These are phyloP conservation scores for Auxenochlorella pyrenoidosa DNA, from an alignment of 139 green algal genomes.

Conservation along the genomic window DNA sequence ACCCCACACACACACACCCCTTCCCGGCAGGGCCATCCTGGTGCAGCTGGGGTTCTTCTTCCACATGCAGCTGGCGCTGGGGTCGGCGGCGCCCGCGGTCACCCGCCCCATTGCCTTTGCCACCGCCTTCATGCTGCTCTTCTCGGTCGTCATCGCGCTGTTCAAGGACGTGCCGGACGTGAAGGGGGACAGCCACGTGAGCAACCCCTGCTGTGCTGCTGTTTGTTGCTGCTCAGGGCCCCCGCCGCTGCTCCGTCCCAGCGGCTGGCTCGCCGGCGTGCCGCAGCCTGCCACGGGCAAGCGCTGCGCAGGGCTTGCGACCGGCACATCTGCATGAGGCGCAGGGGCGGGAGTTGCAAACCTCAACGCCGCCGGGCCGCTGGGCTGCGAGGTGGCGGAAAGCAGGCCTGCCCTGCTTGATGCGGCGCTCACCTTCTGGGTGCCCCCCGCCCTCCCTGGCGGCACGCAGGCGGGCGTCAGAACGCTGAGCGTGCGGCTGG, in stretches of 20 bases:
- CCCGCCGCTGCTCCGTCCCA: too few species aligned
- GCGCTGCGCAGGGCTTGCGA: neutral
- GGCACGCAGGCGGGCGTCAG: constrained; percentile 62
- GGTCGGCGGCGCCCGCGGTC: constrained; percentile 37
- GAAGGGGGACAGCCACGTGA: constrained; percentile 75
- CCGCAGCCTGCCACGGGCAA: too few species aligned
- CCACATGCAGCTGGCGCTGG: constrained; percentile 77
- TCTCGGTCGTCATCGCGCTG: constrained; percentile 94
- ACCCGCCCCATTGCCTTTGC: constrained; percentile 69
- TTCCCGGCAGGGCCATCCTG: constrained; percentile 41
- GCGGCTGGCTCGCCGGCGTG: too few species aligned
- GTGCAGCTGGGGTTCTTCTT: constrained; percentile 92
- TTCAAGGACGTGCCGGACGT: constrained; percentile 98
- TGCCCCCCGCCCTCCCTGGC: neutral
- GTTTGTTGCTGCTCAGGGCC: too few species aligned
- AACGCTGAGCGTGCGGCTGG: constrained; percentile 90
- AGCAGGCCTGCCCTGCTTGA: neutral
- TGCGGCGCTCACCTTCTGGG: neutral
- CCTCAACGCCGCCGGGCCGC: too few species aligned
- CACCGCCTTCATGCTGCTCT: constrained; percentile 91
- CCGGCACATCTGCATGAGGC: too few species aligned
- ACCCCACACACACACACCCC: too few species aligned
- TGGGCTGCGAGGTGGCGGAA: too few species aligned
- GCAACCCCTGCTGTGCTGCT: too few species aligned
- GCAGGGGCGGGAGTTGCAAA: too few species aligned